Conservation (phyloP, 192 early-diverging fungal genomes). For the Rhizophagus prolifer region DNA sequence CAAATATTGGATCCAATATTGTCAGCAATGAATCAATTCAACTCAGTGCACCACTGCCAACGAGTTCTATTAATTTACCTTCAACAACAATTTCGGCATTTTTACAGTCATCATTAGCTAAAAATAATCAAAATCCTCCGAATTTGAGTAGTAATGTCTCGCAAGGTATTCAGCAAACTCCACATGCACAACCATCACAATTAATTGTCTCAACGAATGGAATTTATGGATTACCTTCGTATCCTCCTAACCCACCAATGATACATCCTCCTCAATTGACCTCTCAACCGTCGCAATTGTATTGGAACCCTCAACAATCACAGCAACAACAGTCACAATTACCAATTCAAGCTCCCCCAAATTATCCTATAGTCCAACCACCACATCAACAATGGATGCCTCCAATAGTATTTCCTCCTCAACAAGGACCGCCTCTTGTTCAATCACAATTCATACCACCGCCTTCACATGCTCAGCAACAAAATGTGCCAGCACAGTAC, state of each 20-base stretch:
- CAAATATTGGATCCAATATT: conserved; percentile 16
- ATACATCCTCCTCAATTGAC: neutral
- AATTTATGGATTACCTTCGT: neutral
- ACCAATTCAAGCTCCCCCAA: neutral
- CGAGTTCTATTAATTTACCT: neutral
- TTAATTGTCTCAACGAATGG: neutral
- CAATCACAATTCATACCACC: neutral
- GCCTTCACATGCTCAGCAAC: neutral
- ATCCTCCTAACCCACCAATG: neutral
- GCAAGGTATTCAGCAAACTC: neutral
- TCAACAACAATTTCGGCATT: neutral
- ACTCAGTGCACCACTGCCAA: neutral
- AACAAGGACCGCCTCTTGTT: neutral
- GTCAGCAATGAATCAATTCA: neutral
- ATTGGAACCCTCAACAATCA: neutral
- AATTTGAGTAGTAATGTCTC: neutral
- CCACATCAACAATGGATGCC: neutral
- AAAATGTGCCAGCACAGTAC: neutral
- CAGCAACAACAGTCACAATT: neutral
- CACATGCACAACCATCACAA: neutral
- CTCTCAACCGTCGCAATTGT: neutral
- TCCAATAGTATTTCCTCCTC: neutral
- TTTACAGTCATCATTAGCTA: neutral
- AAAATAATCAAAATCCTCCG: neutral
- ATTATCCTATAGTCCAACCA: neutral